Evolutionary conservation across 352 stramenopile genomes (phyloP), one percentile per base, ranked within the genome.

Genomic region (Phytophthora colocasiae): DNA sequence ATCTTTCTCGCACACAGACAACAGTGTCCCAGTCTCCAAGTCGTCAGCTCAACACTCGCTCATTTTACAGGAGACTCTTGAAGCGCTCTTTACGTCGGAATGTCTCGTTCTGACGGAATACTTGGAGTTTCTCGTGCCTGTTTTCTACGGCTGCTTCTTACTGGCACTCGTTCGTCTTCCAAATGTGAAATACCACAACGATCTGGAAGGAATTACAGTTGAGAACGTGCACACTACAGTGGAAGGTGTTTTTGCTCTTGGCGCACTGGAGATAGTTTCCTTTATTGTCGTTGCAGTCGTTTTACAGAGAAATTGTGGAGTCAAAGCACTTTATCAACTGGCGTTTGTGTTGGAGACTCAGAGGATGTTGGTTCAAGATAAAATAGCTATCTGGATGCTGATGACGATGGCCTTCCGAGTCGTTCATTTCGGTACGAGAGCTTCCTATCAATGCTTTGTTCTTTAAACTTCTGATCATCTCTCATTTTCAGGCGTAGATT

Each of bases 311-410:
- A 71, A 65, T 44, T 70, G 73, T n/a, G 39, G 39, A 5, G 22
- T 85, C 0, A 66, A 54, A 4, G 34, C 66, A 7, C 44, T 80
- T 6, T 54, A 63, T 6, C 70, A 78, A 12, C 56, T 85, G 2
- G 63, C 55, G 14, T 85, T 85, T 17, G 73, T 82, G 10, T 43
- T 85, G 24, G 54, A 74, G 40, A 75, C 56, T 0, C 73, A 85
- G 17, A 60, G 29, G 43, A 27, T 53, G 52, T 47, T 73, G 11
- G 47, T 83, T 9, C 75, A 79, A 45, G 44, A 26, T 4, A 65
- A 65, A n/a, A 38, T 75, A 1, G 39, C 67, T 2, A 11, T 69
- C 6, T 79, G 70, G 74, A 46, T 71, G 29, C 56, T 79, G 8
- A 43, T 71, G 32, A 63, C 61, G 2, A 15, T 69, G n/a, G 45